phyloP scores from a whole-genome alignment of 1,284 basidiomycete genomes.

The Cryptococcus maquisensis region DNA sequence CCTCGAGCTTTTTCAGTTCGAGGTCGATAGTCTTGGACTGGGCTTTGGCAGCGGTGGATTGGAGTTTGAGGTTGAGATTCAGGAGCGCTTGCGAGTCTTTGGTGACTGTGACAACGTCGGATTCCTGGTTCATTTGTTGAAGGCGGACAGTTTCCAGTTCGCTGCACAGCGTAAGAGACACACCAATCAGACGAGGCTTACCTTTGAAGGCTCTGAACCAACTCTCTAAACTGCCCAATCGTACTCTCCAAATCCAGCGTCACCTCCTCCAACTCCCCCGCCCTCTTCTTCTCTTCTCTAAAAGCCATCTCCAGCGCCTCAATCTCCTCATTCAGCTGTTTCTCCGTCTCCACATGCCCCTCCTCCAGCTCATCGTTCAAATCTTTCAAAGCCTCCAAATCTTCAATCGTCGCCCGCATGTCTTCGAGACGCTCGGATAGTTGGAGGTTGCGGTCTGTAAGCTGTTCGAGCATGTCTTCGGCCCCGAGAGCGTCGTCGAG shows the following conservation, averaged over 20 bases:
- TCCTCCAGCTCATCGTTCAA: slow-evolving; percentile 97
- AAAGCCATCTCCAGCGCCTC: slow-evolving; percentile 70
- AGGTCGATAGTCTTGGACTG: slow-evolving; percentile 83
- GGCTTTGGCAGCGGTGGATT: slow-evolving; percentile 80
- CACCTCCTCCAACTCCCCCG: slow-evolving; percentile 66
- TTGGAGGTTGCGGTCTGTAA: slow-evolving; percentile 90
- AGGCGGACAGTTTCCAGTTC: slow-evolving; percentile 76
- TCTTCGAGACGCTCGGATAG: slow-evolving; percentile 96
- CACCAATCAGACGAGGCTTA: slow-evolving; percentile 41
- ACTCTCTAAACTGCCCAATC: slow-evolving; percentile 82
- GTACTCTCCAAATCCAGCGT: slow-evolving; percentile 82
- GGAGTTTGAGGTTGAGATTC: slow-evolving; percentile 86
- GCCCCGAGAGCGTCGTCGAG: slow-evolving; percentile 92
- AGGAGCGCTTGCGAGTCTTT: slow-evolving; percentile 76
- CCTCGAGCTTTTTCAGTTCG: slow-evolving; percentile 77
- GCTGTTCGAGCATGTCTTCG: slow-evolving; percentile 91
- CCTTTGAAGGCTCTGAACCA: slow-evolving; percentile 77
- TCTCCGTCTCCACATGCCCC: slow-evolving; percentile 91
- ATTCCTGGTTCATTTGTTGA: slow-evolving; percentile 76
- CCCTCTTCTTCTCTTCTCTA: slow-evolving; percentile 62
- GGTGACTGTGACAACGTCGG: slow-evolving; percentile 68
- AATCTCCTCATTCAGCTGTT: slow-evolving; percentile 83
- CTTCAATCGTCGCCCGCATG: slow-evolving; percentile 90
- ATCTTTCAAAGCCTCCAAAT: slow-evolving; percentile 91
- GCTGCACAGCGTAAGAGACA: slow-evolving; percentile 47